A percentile compares a stretch with the other conserved stretches of the same genome.
Conservation (phyloP, 352 stramenopile species). For the Phytopythium ostracodes region DNA sequence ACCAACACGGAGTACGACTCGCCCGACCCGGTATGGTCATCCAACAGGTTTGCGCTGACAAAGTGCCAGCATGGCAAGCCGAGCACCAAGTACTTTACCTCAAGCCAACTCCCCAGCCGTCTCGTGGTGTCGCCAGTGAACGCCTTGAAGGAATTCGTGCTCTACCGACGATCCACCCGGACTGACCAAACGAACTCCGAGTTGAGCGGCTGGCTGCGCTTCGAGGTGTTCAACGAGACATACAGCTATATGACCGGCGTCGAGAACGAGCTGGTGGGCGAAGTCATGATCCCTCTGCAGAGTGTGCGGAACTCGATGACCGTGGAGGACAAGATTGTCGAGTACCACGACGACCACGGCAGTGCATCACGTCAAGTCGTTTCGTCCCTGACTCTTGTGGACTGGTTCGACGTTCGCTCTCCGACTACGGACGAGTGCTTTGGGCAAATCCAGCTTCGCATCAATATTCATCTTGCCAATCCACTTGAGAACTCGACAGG, state of each 20-base stretch:
- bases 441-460: constrained; percentile 68
- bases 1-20: constrained; percentile 87
- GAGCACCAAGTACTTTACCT: constrained; percentile 56
- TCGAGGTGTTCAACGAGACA: constrained; percentile 73
- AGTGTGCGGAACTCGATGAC: constrained; percentile 62
- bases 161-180: constrained; percentile 43
- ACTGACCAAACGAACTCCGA: constrained; percentile 15
- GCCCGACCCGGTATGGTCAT: constrained; percentile 61
- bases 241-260: constrained; percentile 78
- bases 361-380: constrained; percentile 30
- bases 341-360: constrained; percentile 15
- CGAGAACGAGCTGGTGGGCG: constrained; percentile 68
- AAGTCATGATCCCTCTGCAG: constrained; percentile 68
- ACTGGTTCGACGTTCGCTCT: constrained; percentile 78
- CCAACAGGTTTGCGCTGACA: constrained; percentile 44
- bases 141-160: constrained; percentile 72
- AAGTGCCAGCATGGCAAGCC: constrained; percentile 72
- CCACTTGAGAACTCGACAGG: constrained; percentile 16
- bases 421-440: constrained; percentile 50
- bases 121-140: constrained; percentile 64
- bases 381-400: constrained; percentile 60
- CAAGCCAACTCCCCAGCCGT: constrained; percentile 44
- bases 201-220: constrained; percentile 58
- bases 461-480: constrained; percentile 72
- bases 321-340: constrained; percentile 52